Evolutionary conservation across 768 basidiomycete species (phyloP).

Genomic region (Kwoniella dendrophila): DNA sequence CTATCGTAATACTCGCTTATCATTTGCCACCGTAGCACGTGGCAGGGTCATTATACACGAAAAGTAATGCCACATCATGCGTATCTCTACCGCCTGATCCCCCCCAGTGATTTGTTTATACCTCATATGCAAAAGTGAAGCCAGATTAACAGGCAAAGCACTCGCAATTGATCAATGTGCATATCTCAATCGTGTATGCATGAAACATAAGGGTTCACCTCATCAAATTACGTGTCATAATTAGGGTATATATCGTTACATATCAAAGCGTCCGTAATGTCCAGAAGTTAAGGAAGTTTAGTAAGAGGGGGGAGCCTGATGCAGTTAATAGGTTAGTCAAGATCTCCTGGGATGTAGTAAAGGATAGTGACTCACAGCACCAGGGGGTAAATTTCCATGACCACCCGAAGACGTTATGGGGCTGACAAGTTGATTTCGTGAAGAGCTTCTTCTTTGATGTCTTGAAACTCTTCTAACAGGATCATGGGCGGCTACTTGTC

Average conservation of each 20-base stretch:
- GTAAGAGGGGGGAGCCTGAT: conserved; percentile 19
- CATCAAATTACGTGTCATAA: conserved; percentile 9
- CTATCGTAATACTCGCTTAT: too few relatives aligned
- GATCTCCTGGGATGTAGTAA: not conserved
- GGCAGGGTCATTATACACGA: too few relatives aligned
- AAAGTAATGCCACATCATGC: too few relatives aligned
- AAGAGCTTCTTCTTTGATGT: conserved; percentile 56
- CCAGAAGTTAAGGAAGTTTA: not conserved
- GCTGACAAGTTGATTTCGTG: conserved; percentile 40
- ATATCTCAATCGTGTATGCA: conserved; percentile 22
- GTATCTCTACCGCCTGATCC: too few relatives aligned
- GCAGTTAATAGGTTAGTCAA: too few relatives aligned
- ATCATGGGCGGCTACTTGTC: conserved; percentile 60
- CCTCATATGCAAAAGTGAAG: too few relatives aligned
- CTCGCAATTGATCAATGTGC: too few relatives aligned
- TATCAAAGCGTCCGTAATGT: conserved; percentile 16
- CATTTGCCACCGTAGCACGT: too few relatives aligned
- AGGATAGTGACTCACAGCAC: conserved; percentile 45
- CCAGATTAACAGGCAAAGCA: too few relatives aligned
- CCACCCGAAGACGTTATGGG: conserved; percentile 29
- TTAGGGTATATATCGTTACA: conserved; percentile 18
- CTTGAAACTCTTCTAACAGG: conserved; percentile 74
- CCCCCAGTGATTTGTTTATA: too few relatives aligned
- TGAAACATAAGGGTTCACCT: conserved; percentile 2
- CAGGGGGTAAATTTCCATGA: conserved; percentile 44